Percentiles rank a stretch among this genome's conserved stretches.
phyloP scores from a whole-genome alignment of 1,284 basidiomycete genomes.

The Pascua guehoae region DNA sequence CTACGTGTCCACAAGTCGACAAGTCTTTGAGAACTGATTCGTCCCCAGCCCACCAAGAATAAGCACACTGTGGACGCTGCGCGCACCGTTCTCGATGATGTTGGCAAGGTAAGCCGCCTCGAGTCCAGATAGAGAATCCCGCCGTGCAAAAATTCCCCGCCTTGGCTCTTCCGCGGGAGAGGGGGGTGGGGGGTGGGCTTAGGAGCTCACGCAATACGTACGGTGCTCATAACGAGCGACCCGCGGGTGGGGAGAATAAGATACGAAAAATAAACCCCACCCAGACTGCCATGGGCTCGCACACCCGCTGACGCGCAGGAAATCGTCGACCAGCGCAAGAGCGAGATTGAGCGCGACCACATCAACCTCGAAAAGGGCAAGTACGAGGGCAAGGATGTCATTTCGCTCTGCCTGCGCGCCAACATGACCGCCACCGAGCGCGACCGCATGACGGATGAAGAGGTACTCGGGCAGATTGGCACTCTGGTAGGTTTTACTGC shows the following conservation, averaged over 20 bases:
- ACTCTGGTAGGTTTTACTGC: constrained; percentile 57
- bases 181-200: no score
- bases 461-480: constrained; percentile 70
- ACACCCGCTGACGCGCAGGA: constrained; percentile 51
- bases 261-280: no score
- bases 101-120: constrained; percentile 2
- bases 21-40: background rate
- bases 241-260: no score
- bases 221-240: background rate
- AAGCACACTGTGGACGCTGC: background rate
- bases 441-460: constrained; percentile 61
- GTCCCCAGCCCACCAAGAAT: constrained; percentile 6
- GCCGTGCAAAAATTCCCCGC: no score
- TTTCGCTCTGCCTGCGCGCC: constrained; percentile 55
- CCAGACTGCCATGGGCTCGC: constrained; percentile 55
- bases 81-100: background rate
- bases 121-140: no score
- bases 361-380: constrained; percentile 42
- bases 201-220: no score
- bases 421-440: constrained; percentile 56
- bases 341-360: constrained; percentile 23
- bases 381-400: constrained; percentile 52
- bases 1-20: background rate
- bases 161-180: no score
- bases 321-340: constrained; percentile 24